Base-by-base conservation (phyloP, 306 rosid species). In the Citrullus colocynthis region DNA sequence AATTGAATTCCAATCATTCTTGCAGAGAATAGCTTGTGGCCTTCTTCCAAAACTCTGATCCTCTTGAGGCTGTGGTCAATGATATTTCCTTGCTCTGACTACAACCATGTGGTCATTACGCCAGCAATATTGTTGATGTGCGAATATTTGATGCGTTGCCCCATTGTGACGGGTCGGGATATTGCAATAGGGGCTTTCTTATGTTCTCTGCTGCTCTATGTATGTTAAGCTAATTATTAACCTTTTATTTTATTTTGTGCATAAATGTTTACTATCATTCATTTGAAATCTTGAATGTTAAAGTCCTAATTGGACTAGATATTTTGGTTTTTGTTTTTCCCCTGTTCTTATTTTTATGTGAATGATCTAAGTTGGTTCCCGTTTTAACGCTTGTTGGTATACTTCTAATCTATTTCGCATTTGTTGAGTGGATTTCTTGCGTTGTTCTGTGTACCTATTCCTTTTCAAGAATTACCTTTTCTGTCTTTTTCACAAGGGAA, bases 21-120 rank as follows among this genome's bases (percentile, higher is more conserved):
- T 81, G 77, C 88, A 95, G 99, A 92, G 85, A 88, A 81, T 84
- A 88, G 88, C 90, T 73, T 84, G 54, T 95, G 99, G 93, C 97
- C 99, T 86, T 88, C 97, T 76, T 87, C 93, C 66, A 95, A 92
- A 81, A 89, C 88, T 18, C 72, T 95, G 80, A 87, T 87, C 82
- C 99, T 95, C 85, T 79, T 95, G 82, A 91, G 92, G 78, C 90
- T 95, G 80, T 95, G 97, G 99, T 87, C 97, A 80, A 81, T 85
- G 88, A 86, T 89, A 88, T 92, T 86, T 88, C 91, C 99, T 70
- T 89, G 93, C 88, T 89, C 99, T 3, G 99, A 95, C 83, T 92
- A 87, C 78, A 89, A 96, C 79, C 99, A 92, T 78, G 92, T 85
- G 73, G 99, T 95, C 83, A 88, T 92, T 90, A 92, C 97, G 16